These are phyloP conservation scores for Canavalia ensiformis DNA, from an alignment of 306 rosid genomes.

Conservation along the genomic window DNA sequence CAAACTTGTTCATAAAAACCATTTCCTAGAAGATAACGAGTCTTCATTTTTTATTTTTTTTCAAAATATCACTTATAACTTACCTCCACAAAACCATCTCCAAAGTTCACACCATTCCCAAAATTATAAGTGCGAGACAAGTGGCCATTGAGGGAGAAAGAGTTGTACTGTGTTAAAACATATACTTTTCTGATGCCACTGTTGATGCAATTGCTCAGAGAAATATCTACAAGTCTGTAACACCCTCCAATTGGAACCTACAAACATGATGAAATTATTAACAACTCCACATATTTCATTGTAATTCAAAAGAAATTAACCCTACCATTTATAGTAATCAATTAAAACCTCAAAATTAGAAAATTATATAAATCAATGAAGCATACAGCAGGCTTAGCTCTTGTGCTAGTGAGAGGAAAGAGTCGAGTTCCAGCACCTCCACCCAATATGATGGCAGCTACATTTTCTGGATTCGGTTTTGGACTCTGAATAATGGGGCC, in stretches of 20 bases:
- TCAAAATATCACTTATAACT: neutral
- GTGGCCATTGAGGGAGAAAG: constrained; percentile 91
- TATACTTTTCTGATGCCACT: constrained; percentile 84
- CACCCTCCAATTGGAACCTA: constrained; percentile 96
- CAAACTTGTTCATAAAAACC: neutral
- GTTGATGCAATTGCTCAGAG: constrained; percentile 94
- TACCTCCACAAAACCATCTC: constrained; percentile 90
- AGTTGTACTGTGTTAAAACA: constrained; percentile 82
- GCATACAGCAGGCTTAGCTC: constrained; percentile 87
- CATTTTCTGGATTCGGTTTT: constrained; percentile 72
- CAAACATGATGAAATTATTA: constrained; percentile 13
- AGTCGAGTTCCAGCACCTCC: constrained; percentile 93
- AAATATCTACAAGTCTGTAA: constrained; percentile 86
- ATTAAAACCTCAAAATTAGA: neutral
- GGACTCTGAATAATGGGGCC: constrained; percentile 55
- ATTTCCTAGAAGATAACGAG: constrained; percentile 10
- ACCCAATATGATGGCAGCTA: constrained; percentile 87
- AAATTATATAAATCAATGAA: neutral
- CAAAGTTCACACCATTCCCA: constrained; percentile 75
- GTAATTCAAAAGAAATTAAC: constrained; percentile 19
- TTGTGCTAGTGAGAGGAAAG: constrained; percentile 82
- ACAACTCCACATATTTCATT: constrained; percentile 1
- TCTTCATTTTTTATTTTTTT: neutral
- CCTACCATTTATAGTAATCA: neutral
- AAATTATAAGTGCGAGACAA: constrained; percentile 74